These are phyloP conservation scores for Populus ilicifolia DNA, from an alignment of 345 rosid species.

Conservation along the genomic window DNA sequence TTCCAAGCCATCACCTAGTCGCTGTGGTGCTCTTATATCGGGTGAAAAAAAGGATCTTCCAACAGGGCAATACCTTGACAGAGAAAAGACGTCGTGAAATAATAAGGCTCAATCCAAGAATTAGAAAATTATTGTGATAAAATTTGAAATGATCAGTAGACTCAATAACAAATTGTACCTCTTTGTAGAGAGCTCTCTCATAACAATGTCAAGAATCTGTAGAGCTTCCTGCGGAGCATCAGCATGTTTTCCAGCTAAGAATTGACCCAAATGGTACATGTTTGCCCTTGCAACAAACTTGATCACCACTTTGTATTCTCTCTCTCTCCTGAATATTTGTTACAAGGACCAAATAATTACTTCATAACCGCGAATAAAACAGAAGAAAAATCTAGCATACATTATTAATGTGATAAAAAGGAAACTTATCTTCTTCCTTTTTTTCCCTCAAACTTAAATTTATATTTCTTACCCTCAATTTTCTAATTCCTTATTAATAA, in stretches of 20 bases:
- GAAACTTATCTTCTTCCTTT: neutral
- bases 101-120: neutral
- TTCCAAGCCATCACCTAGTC: constrained; percentile 95
- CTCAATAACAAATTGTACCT: constrained; percentile 36
- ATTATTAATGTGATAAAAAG: neutral
- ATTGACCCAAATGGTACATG: constrained; percentile 83
- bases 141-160: neutral
- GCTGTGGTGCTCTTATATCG: constrained; percentile 62
- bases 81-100: neutral
- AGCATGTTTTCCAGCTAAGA: constrained; percentile 83
- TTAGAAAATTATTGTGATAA: neutral
- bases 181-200: constrained; percentile 80
- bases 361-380: neutral
- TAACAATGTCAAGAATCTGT: constrained; percentile 82
- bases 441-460: neutral
- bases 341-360: constrained; percentile 5
- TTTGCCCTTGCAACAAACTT: constrained; percentile 81
- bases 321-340: constrained; percentile 59
- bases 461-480: neutral
- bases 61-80: constrained; percentile 64
- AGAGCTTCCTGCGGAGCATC: constrained; percentile 92
- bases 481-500: neutral
- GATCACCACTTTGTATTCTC: constrained; percentile 76
- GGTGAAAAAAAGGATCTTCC: constrained; percentile 97
- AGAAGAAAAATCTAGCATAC: neutral